Evolutionary conservation across 495 filamentous ascomycete genomes (phyloP).

Genomic region (Penicillium waksmanii): DNA sequence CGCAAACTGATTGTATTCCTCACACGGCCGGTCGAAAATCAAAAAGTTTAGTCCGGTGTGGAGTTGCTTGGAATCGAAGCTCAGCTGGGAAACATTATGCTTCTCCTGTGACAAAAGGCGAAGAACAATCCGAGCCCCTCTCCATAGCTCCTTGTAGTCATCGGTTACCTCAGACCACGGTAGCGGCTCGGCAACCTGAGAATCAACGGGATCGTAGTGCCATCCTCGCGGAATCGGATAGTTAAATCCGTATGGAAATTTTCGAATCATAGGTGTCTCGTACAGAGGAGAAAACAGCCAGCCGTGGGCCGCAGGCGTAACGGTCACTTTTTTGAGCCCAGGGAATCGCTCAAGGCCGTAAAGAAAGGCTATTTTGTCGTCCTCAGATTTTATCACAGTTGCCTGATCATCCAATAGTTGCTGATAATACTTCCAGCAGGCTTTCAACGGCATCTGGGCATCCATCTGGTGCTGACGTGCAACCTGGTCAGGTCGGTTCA

Average conservation of each 20-base stretch:
- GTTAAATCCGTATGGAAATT: no score
- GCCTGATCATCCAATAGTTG: slow-evolving; percentile 26
- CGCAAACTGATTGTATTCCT: slow-evolving; percentile 17
- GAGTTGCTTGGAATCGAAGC: slow-evolving; percentile 22
- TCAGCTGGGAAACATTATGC: no score
- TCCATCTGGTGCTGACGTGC: slow-evolving; percentile 17
- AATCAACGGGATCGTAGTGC: no score
- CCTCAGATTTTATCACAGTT: slow-evolving; percentile 19
- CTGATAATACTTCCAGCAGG: slow-evolving; percentile 27
- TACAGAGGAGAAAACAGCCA: slow-evolving; percentile 33
- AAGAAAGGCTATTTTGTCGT: slow-evolving; percentile 26
- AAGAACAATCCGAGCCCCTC: no score
- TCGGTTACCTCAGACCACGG: no score
- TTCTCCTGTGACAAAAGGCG: no score
- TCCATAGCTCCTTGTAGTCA: no score
- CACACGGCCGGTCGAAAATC: slow-evolving; percentile 16
- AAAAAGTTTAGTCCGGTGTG: slow-evolving; percentile 20
- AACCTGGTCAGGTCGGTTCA: slow-evolving; percentile 22
- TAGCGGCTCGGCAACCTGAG: no score
- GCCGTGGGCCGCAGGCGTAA: slow-evolving; percentile 37
- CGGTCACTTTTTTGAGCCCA: slow-evolving; percentile 24
- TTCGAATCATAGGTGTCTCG: slow-evolving; percentile 38
- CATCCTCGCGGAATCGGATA: no score
- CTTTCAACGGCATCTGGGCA: slow-evolving; percentile 13
- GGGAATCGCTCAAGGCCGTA: slow-evolving; percentile 32